Evolutionary conservation across 768 basidiomycete species (phyloP).

Genomic region (Goffeauzyma gilvescens): DNA sequence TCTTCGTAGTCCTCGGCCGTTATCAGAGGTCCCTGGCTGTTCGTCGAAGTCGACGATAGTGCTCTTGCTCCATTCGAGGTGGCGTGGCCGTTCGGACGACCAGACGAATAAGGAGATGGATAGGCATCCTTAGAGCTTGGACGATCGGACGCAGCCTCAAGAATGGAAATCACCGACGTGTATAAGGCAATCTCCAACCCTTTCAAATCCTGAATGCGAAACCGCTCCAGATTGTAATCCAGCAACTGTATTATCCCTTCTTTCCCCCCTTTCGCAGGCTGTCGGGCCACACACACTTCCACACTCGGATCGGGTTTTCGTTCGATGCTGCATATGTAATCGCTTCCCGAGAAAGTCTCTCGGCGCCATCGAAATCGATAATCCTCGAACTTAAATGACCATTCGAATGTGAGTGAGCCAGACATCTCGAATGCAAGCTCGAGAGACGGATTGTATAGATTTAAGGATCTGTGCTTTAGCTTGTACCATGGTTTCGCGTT

Average conservation of each 20-base stretch:
- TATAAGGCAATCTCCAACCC: slow-evolving; percentile 13
- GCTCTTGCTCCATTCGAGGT: too few species aligned
- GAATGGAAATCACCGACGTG: slow-evolving; percentile 15
- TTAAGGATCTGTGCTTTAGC: background rate
- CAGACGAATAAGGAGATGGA: too few species aligned
- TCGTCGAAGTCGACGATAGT: too few species aligned
- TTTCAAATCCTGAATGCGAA: slow-evolving; percentile 27
- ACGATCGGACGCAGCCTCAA: too few species aligned
- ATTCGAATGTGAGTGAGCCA: slow-evolving; percentile 20
- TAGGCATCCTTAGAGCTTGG: too few species aligned
- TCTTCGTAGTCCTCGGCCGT: slow-evolving; percentile 18
- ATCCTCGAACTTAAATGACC: slow-evolving; percentile 4
- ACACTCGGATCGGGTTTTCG: slow-evolving; percentile 29
- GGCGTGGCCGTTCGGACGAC: too few species aligned
- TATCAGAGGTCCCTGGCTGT: too few species aligned
- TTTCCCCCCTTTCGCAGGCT: slow-evolving; percentile 16
- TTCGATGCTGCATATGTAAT: slow-evolving; percentile 28
- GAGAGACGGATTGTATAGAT: background rate
- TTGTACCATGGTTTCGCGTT: slow-evolving; percentile 14
- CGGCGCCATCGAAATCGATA: slow-evolving; percentile 12
- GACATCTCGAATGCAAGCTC: background rate
- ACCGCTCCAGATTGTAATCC: slow-evolving; percentile 30
- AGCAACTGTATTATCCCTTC: slow-evolving; percentile 26
- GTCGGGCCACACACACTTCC: slow-evolving; percentile 27
- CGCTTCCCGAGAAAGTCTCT: slow-evolving; percentile 17